Evolutionary conservation across 179 eudicot species (phyloP).

Genomic region (Camellia oleifera): DNA sequence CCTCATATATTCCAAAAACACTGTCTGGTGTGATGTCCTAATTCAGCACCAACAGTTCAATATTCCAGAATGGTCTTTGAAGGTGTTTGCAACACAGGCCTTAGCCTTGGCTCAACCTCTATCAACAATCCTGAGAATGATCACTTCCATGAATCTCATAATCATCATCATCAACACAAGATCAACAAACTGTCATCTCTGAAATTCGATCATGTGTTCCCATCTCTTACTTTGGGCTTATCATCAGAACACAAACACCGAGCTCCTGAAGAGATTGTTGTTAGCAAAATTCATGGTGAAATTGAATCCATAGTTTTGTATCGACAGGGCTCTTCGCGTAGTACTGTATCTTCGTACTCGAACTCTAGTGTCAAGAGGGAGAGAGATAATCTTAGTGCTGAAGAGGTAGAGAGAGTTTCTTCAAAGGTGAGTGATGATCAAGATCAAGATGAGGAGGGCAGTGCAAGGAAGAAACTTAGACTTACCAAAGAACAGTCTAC

Average conservation of each 20-base stretch:
- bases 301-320: not conserved
- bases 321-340: constrained; percentile 22
- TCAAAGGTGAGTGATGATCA: constrained; percentile 24
- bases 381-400: constrained; percentile 14
- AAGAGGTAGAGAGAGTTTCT: constrained; percentile 17
- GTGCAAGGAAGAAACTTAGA: constrained; percentile 54
- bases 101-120: constrained; percentile 22
- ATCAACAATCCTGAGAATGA: not conserved
- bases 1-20: constrained; percentile 13
- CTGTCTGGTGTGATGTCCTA: not conserved
- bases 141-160: not conserved
- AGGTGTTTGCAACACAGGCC: constrained; percentile 23
- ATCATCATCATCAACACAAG: not conserved
- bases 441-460: constrained; percentile 38
- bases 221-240: constrained; percentile 25
- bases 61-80: constrained; percentile 15
- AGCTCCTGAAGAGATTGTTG: not conserved
- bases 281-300: too few species aligned
- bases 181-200: not conserved
- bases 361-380: constrained; percentile 33
- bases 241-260: not conserved
- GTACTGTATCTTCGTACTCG: constrained; percentile 19
- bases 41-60: not conserved
- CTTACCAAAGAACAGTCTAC: constrained; percentile 50
- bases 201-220: constrained; percentile 14